phyloP scores from a whole-genome alignment of 2,329 filamentous ascomycete genomes.

The Talaromyces sp. region DNA sequence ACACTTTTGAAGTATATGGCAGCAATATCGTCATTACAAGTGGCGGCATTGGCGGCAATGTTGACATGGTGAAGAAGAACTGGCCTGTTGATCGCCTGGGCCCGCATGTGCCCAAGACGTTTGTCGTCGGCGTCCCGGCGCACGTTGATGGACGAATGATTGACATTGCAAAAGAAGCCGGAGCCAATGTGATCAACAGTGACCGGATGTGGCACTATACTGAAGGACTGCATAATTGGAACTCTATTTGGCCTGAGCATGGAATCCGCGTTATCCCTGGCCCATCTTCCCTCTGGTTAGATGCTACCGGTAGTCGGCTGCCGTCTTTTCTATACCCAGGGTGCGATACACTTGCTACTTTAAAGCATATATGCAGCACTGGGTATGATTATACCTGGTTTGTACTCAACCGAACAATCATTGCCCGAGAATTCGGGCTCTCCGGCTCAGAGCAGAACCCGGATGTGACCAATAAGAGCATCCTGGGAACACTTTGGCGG shows the following conservation, averaged over 20 bases:
- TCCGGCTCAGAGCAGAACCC: constrained; percentile 62
- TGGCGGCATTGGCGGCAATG: constrained; percentile 57
- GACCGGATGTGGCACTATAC: constrained; percentile 66
- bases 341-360: constrained; percentile 53
- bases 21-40: constrained; percentile 52
- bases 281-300: constrained; percentile 59
- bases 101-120: constrained; percentile 50
- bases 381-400: constrained; percentile 63
- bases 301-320: constrained; percentile 55
- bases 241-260: constrained; percentile 57
- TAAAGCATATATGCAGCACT: constrained; percentile 56
- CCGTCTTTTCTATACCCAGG: constrained; percentile 55
- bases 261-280: constrained; percentile 58
- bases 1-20: constrained; percentile 51
- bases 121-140: constrained; percentile 57
- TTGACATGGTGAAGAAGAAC: constrained; percentile 54
- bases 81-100: constrained; percentile 58
- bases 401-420: constrained; percentile 54
- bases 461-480: constrained; percentile 54
- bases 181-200: constrained; percentile 54
- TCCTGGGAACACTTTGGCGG: constrained; percentile 45
- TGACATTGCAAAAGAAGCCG: constrained; percentile 48
- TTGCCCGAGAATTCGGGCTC: constrained; percentile 57
- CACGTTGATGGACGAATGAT: constrained; percentile 64
- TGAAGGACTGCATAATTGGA: constrained; percentile 58